Conservation (phyloP, 2,329 filamentous ascomycete species). For the Beauveria sp. region DNA sequence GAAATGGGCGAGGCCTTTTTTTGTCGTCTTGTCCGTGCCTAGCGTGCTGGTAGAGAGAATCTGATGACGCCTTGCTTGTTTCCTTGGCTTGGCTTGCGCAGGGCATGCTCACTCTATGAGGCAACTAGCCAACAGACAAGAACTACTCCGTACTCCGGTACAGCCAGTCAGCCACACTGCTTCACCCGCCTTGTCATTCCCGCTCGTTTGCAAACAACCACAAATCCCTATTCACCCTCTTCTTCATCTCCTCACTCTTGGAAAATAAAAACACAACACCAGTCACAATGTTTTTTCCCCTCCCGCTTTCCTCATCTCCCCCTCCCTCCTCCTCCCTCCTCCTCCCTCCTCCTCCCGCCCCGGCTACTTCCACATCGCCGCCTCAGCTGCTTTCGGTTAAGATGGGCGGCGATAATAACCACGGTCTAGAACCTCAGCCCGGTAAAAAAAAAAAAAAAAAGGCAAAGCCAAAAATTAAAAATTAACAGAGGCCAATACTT, state of each 20-base stretch:
- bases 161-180: not conserved
- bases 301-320: too few relatives aligned
- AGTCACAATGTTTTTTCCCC: too few relatives aligned
- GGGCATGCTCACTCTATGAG: too few relatives aligned
- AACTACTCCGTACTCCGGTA: too few relatives aligned
- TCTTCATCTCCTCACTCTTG: not conserved
- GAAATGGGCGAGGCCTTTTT: conserved; percentile 12
- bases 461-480: not conserved
- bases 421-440: conserved; percentile 12
- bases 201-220: not conserved
- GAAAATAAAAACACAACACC: not conserved
- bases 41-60: not conserved
- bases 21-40: conserved; percentile 4
- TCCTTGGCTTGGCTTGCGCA: not conserved
- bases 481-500: conserved; percentile 2
- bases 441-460: not conserved
- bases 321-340: not conserved
- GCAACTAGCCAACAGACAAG: too few relatives aligned
- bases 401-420: conserved; percentile 9
- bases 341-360: not conserved
- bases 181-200: not conserved
- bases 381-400: conserved; percentile 8
- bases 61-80: conserved; percentile 4
- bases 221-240: not conserved
- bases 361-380: not conserved